Evolutionary conservation across 2,329 filamentous ascomycete species (phyloP).

Genomic region (Colletotrichum theobromicola): DNA sequence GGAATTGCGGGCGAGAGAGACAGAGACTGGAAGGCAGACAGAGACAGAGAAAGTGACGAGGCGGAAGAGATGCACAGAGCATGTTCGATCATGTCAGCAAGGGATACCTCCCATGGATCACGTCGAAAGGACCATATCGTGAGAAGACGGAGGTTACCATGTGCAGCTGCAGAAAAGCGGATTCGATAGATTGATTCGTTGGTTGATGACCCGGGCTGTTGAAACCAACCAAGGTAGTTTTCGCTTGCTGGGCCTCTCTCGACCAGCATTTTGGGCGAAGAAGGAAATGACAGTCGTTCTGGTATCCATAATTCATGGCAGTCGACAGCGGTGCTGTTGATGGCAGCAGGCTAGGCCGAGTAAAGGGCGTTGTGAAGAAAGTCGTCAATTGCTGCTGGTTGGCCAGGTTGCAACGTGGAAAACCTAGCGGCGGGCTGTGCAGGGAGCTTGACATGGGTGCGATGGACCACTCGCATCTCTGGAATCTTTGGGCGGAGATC

Average conservation of each 20-base stretch:
- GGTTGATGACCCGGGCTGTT: not conserved
- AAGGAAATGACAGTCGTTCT: not conserved
- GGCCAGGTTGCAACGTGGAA: slow-evolving; percentile 21
- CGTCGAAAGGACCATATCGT: not conserved
- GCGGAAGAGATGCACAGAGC: not conserved
- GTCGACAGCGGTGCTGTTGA: not conserved
- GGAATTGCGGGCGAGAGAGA: not conserved
- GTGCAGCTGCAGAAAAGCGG: not conserved
- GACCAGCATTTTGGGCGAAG: not conserved
- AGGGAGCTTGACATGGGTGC: slow-evolving; percentile 4
- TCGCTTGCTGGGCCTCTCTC: not conserved
- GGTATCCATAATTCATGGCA: not conserved
- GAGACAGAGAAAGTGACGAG: not conserved
- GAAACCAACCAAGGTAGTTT: not conserved
- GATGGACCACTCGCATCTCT: slow-evolving; percentile 23
- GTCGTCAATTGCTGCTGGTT: slow-evolving; percentile 6
- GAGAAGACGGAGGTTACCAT: not conserved
- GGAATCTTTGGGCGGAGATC: slow-evolving; percentile 17
- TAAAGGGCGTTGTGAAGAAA: slow-evolving; percentile 1
- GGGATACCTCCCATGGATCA: not conserved
- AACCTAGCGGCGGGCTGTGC: slow-evolving; percentile 11
- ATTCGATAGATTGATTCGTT: not conserved
- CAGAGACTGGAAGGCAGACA: not conserved
- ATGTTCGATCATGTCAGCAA: not conserved
- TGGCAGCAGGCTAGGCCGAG: not conserved